Evolutionary conservation across 2,329 filamentous ascomycete genomes (phyloP).

Genomic region (Exophiala alcalophila): DNA sequence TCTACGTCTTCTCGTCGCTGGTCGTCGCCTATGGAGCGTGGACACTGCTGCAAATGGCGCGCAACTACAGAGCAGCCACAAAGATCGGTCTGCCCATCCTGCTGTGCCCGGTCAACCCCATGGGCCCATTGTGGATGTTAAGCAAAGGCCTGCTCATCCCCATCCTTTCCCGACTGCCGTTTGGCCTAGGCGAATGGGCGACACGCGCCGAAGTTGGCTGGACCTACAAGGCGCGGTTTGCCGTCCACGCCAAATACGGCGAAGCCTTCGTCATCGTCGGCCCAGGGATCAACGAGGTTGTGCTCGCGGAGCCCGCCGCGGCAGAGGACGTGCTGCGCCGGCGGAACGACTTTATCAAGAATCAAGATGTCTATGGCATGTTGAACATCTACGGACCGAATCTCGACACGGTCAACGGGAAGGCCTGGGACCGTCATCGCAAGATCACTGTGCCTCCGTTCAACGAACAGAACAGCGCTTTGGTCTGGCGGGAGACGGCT

Average conservation of each 20-base stretch:
- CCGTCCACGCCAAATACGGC: conserved; percentile 18
- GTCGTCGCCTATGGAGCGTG: conserved; percentile 16
- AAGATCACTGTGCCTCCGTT: conserved; percentile 44
- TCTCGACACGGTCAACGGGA: conserved; percentile 26
- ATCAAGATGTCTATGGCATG: conserved; percentile 18
- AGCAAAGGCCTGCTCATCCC: conserved; percentile 12
- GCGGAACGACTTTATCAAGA: conserved; percentile 24
- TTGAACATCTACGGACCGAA: conserved; percentile 26
- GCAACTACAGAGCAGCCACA: conserved; percentile 25
- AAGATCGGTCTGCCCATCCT: conserved; percentile 25
- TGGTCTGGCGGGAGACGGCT: conserved; percentile 41
- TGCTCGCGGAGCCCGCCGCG: conserved; percentile 19
- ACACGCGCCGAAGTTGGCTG: conserved; percentile 21
- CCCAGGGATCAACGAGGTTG: conserved; percentile 21
- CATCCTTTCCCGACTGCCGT: conserved; percentile 10
- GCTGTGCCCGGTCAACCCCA: conserved; percentile 19
- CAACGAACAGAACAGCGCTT: conserved; percentile 43
- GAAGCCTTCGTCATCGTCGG: conserved; percentile 25
- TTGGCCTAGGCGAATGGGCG: conserved; percentile 23
- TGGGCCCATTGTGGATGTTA: conserved; percentile 19
- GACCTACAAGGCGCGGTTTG: conserved; percentile 11
- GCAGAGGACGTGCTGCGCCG: conserved; percentile 15
- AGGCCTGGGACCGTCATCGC: conserved; percentile 44
- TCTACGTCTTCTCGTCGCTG: conserved; percentile 7
- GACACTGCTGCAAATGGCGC: conserved; percentile 11